phyloP scores from a whole-genome alignment of 1,284 basidiomycete species.

The Trametes sp. region DNA sequence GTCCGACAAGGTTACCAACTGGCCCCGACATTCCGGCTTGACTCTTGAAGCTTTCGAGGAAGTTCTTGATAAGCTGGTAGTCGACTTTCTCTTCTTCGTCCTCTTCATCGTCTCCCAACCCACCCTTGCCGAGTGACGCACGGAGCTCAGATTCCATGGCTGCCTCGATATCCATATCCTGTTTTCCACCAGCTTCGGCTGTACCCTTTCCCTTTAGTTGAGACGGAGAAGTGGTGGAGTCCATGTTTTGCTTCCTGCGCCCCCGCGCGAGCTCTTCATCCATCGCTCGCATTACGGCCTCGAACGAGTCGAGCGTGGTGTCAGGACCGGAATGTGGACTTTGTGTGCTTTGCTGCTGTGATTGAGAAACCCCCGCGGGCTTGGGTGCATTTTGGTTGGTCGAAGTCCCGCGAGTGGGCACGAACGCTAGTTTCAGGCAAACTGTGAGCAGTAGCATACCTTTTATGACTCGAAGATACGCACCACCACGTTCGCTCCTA shows the following conservation, averaged over 20 bases:
- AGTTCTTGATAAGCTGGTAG: slow-evolving; percentile 93
- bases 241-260: slow-evolving; percentile 34
- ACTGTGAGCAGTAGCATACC: slow-evolving; percentile 3
- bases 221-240: neutral
- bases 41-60: slow-evolving; percentile 92
- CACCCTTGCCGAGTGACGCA: slow-evolving; percentile 65
- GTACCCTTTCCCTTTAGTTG: slow-evolving; percentile 46
- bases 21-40: slow-evolving; percentile 89
- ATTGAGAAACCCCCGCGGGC: neutral
- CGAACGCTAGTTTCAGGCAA: slow-evolving; percentile 60
- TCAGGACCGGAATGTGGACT: slow-evolving; percentile 54
- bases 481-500: slow-evolving; percentile 78
- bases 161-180: slow-evolving; percentile 71
- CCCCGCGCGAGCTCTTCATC: slow-evolving; percentile 77
- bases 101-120: slow-evolving; percentile 59
- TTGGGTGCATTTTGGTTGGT: slow-evolving; percentile 7
- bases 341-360: neutral
- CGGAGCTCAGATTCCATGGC: slow-evolving; percentile 88
- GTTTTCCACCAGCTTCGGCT: slow-evolving; percentile 48
- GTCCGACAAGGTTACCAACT: slow-evolving; percentile 85
- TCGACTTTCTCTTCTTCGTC: slow-evolving; percentile 63
- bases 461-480: slow-evolving; percentile 36
- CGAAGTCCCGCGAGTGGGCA: slow-evolving; percentile 58
- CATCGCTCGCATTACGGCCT: slow-evolving; percentile 94
- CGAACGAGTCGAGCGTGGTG: slow-evolving; percentile 87